phyloP scores from a whole-genome alignment of 306 rosid genomes.

The Ammopiptanthus mongolicus region DNA sequence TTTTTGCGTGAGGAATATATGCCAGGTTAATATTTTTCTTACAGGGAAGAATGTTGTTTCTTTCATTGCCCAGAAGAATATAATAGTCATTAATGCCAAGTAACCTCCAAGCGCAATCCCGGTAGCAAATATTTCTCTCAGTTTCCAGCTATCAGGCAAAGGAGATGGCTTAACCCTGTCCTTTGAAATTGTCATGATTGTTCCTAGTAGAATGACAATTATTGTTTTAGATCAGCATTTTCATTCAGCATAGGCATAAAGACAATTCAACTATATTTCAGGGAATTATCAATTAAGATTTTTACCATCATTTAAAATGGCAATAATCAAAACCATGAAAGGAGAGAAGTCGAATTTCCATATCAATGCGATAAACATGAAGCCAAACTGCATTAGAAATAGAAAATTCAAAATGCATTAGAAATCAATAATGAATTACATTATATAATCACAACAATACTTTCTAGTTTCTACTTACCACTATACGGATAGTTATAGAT shows the following conservation, averaged over 20 bases:
- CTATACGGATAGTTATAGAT: constrained; percentile 98
- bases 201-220: constrained; percentile 43
- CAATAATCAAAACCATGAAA: constrained; percentile 97
- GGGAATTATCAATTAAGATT: not conserved
- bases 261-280: not conserved
- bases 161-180: constrained; percentile 98
- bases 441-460: not conserved
- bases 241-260: not conserved
- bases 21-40: constrained; percentile 16
- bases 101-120: constrained; percentile 90
- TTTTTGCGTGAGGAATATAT: not conserved
- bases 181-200: constrained; percentile 99
- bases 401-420: constrained; percentile 1
- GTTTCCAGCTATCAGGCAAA: constrained; percentile 97
- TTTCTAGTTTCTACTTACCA: constrained; percentile 64
- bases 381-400: constrained; percentile 76
- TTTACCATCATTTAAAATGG: constrained; percentile 94
- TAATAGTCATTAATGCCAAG: constrained; percentile 89
- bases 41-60: constrained; percentile 74
- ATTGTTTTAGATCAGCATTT: constrained; percentile 15
- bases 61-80: constrained; percentile 84
- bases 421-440: not conserved
- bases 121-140: constrained; percentile 86
- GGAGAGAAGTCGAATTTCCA: constrained; percentile 99
- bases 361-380: constrained; percentile 85